phyloP scores from a whole-genome alignment of 805 yeast genomes.

The Nakazawaea pomicola region DNA sequence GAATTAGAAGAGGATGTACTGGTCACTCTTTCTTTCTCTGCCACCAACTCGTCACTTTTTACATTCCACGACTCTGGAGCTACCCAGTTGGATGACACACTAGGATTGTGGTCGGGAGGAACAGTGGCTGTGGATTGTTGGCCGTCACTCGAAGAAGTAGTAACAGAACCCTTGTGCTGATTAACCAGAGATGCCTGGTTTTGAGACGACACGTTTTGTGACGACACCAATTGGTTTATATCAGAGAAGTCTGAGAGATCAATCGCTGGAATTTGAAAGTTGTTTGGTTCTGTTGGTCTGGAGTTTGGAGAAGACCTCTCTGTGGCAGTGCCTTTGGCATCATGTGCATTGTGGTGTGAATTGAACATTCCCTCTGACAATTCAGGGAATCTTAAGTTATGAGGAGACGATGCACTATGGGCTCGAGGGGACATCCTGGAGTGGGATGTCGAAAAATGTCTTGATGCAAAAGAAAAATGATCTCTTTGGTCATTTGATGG shows the following conservation, averaged over 20 bases:
- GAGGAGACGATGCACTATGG: slow-evolving; percentile 1
- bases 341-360: not conserved
- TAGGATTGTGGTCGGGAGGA: slow-evolving; percentile 7
- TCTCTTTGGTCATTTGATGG: slow-evolving; percentile 5
- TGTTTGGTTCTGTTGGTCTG: not conserved
- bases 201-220: too few species aligned
- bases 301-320: slow-evolving; percentile 11
- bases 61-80: slow-evolving; percentile 15
- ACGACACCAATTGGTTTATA: slow-evolving; percentile 10
- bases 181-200: too few species aligned
- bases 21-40: slow-evolving; percentile 7
- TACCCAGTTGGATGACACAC: slow-evolving; percentile 13
- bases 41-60: slow-evolving; percentile 4
- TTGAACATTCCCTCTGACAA: slow-evolving; percentile 9
- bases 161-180: too few species aligned
- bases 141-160: too few species aligned
- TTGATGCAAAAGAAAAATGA: slow-evolving; percentile 6
- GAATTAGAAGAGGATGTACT: slow-evolving; percentile 10
- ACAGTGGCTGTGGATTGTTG: not conserved
- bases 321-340: not conserved
- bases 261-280: slow-evolving; percentile 2
- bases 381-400: slow-evolving; percentile 3
- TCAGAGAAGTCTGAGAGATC: slow-evolving; percentile 9
- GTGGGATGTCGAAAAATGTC: slow-evolving; percentile 9
- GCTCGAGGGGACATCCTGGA: slow-evolving; percentile 1